These are phyloP conservation scores for Candida hungchunana DNA, from an alignment of 805 yeast species.

Conservation along the genomic window DNA sequence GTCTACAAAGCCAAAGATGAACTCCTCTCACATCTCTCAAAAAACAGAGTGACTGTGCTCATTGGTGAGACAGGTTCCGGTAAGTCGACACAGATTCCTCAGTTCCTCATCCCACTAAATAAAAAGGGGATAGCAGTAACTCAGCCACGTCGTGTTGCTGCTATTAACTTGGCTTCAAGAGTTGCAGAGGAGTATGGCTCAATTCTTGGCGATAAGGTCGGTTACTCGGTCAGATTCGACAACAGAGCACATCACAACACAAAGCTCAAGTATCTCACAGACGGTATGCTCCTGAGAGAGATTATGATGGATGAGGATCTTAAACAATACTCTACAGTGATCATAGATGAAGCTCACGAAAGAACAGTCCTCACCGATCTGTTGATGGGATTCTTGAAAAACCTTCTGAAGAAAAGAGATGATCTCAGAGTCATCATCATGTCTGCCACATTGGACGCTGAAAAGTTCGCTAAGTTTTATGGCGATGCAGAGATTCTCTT, in stretches of 20 bases:
- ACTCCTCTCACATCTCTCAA: slow-evolving; percentile 49
- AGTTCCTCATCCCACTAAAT: slow-evolving; percentile 58
- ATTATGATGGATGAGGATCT: slow-evolving; percentile 70
- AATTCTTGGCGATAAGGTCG: slow-evolving; percentile 73
- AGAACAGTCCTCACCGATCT: slow-evolving; percentile 90
- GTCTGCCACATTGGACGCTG: slow-evolving; percentile 98
- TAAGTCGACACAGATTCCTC: slow-evolving; percentile 96
- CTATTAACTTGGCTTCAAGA: slow-evolving; percentile 87
- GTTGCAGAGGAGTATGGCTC: slow-evolving; percentile 88
- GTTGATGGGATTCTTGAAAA: slow-evolving; percentile 81
- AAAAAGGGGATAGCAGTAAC: slow-evolving; percentile 77
- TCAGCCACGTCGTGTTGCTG: slow-evolving; percentile 97
- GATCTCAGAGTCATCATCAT: slow-evolving; percentile 73
- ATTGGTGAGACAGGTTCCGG: slow-evolving; percentile 99
- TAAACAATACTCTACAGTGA: slow-evolving; percentile 63
- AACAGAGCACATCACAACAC: slow-evolving; percentile 59
- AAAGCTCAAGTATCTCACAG: slow-evolving; percentile 80
- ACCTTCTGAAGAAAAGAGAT: slow-evolving; percentile 48
- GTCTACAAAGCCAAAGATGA: slow-evolving; percentile 68
- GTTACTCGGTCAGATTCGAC: slow-evolving; percentile 90
- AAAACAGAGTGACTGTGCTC: slow-evolving; percentile 67
- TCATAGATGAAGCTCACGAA: slow-evolving; percentile 97
- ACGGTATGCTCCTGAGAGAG: slow-evolving; percentile 95
- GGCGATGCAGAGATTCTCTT: slow-evolving; percentile 74
- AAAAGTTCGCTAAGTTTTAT: slow-evolving; percentile 74